Conservation (phyloP, 768 basidiomycete genomes). For the Leccinum disarticulatum region DNA sequence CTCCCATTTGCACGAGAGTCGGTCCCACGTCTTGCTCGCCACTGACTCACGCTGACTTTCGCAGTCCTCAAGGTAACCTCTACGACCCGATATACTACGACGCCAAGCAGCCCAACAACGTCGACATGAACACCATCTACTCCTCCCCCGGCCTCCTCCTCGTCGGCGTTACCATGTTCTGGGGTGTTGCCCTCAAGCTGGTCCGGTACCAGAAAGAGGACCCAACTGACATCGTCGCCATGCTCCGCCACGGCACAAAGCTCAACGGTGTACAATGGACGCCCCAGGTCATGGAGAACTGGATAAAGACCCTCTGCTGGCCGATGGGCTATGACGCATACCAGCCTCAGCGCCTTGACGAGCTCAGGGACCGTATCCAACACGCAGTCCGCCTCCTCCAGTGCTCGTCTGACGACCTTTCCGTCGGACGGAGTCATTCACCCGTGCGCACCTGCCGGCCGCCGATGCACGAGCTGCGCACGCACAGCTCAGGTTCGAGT, state of each 20-base stretch:
- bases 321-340: constrained; percentile 62
- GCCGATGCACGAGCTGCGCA: constrained; percentile 12
- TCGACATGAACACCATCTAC: constrained; percentile 56
- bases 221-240: constrained; percentile 63
- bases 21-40: constrained; percentile 23
- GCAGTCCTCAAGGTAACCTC: constrained; percentile 22
- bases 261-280: constrained; percentile 58
- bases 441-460: constrained; percentile 6
- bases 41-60: constrained; percentile 11
- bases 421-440: not conserved
- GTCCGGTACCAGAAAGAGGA: constrained; percentile 65
- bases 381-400: constrained; percentile 46
- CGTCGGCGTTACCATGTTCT: constrained; percentile 66
- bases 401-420: constrained; percentile 18
- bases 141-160: constrained; percentile 52
- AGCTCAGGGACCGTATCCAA: constrained; percentile 50
- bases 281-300: constrained; percentile 49
- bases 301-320: constrained; percentile 58
- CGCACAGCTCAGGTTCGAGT: not conserved
- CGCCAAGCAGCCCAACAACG: constrained; percentile 50
- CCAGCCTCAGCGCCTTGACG: constrained; percentile 41
- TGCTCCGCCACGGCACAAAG: constrained; percentile 59
- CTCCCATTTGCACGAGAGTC: constrained; percentile 65
- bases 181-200: constrained; percentile 72
- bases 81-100: constrained; percentile 66